Conservation (phyloP, 495 filamentous ascomycete genomes). For the Penicillium pancosmium region DNA sequence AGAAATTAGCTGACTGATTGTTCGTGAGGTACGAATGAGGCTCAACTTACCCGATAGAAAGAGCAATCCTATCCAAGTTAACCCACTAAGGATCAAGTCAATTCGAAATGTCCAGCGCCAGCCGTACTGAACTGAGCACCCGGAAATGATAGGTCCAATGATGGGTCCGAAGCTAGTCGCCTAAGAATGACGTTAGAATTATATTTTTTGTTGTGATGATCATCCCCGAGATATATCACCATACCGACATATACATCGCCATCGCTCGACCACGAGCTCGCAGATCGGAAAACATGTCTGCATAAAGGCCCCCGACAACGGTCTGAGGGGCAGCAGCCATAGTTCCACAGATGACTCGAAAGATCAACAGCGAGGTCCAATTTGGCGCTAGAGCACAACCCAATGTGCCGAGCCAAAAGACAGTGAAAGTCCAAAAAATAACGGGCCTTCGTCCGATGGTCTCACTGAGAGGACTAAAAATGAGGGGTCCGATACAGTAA, state of each 20-base stretch:
- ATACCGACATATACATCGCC: constrained; percentile 71
- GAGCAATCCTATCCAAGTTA: constrained; percentile 43
- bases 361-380: constrained; percentile 67
- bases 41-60: constrained; percentile 50
- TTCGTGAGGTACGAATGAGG: neutral
- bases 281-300: constrained; percentile 67
- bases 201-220: neutral
- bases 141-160: constrained; percentile 68
- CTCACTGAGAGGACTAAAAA: constrained; percentile 73
- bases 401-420: constrained; percentile 69
- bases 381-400: constrained; percentile 69
- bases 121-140: constrained; percentile 56
- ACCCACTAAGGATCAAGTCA: constrained; percentile 58
- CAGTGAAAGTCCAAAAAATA: constrained; percentile 60
- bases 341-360: constrained; percentile 66
- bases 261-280: constrained; percentile 67
- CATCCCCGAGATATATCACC: constrained; percentile 19
- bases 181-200: constrained; percentile 34
- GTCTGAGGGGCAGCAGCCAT: constrained; percentile 69
- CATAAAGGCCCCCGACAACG: constrained; percentile 72
- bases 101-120: constrained; percentile 73
- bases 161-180: constrained; percentile 68
- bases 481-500: constrained; percentile 65
- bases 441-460: constrained; percentile 67
- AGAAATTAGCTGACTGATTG: neutral